Evolutionary conservation across 257 asterid species (phyloP).

Genomic region (Capsicum pubescens): DNA sequence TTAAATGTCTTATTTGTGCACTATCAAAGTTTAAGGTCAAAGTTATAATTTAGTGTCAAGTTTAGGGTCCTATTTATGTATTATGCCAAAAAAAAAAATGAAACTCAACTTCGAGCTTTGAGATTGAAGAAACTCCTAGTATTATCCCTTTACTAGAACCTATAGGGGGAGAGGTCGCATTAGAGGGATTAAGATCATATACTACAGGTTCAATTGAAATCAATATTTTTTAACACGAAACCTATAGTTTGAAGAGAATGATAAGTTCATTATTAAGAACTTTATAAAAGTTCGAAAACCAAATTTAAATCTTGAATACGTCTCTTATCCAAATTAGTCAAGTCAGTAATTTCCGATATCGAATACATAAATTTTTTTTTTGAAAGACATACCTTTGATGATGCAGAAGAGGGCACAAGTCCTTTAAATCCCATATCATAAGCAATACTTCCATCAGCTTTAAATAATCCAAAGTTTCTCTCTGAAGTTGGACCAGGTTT

Average conservation of each 20-base stretch:
- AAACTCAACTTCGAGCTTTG: background rate
- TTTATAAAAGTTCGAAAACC: background rate
- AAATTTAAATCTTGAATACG: background rate
- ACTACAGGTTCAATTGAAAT: background rate
- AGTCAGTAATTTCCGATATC: background rate
- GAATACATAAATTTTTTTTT: background rate
- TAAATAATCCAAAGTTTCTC: constrained; percentile 79
- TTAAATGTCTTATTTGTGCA: no score
- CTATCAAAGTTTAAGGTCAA: no score
- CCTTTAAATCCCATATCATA: constrained; percentile 77
- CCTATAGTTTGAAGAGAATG: no score
- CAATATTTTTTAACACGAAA: no score
- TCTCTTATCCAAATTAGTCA: background rate
- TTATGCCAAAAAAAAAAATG: no score
- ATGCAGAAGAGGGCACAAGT: constrained; percentile 57
- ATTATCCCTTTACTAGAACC: background rate
- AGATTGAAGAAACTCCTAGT: background rate
- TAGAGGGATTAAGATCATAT: background rate
- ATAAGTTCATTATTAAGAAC: background rate
- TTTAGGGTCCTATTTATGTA: no score
- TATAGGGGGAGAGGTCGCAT: background rate
- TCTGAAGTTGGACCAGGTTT: constrained; percentile 89
- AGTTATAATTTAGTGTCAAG: no score
- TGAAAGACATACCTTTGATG: constrained; percentile 29
- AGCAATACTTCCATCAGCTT: constrained; percentile 71